These are phyloP conservation scores for Lycium barbarum DNA, from an alignment of 257 asterid species.

Conservation along the genomic window DNA sequence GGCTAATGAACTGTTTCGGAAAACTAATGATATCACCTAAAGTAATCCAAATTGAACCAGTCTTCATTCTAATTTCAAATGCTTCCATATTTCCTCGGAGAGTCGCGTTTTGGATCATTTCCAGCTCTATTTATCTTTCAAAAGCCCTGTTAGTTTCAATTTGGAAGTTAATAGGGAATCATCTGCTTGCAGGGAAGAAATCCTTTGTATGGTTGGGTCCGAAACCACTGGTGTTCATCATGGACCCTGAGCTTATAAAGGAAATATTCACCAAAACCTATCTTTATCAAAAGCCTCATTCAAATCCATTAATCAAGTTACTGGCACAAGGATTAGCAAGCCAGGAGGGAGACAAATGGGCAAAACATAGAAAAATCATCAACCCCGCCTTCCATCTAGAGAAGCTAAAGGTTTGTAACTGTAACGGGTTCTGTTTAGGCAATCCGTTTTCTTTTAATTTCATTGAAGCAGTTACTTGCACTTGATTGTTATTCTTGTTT, in stretches of 20 bases:
- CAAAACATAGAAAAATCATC: neutral
- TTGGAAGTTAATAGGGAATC: neutral
- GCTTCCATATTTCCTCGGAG: too few species aligned
- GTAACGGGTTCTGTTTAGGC: neutral
- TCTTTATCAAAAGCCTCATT: neutral
- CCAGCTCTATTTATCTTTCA: neutral
- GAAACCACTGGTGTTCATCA: neutral
- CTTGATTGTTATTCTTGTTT: neutral
- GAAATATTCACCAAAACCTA: neutral
- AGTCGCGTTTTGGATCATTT: neutral
- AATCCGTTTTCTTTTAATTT: neutral
- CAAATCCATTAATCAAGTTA: neutral
- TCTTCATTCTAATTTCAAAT: neutral
- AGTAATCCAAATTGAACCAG: neutral
- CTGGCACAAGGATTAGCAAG: neutral
- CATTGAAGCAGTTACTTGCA: neutral
- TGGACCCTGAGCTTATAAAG: neutral
- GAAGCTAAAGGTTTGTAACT: neutral
- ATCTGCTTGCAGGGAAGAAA: neutral
- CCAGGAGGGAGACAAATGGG: neutral
- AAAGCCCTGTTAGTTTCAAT: neutral
- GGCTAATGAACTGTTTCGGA: neutral
- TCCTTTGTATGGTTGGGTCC: slow-evolving; percentile 2
- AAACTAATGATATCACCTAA: neutral
- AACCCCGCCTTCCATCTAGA: neutral